Conservation (phyloP, 2,329 filamentous ascomycete species). For the Aspergillus ustus region DNA sequence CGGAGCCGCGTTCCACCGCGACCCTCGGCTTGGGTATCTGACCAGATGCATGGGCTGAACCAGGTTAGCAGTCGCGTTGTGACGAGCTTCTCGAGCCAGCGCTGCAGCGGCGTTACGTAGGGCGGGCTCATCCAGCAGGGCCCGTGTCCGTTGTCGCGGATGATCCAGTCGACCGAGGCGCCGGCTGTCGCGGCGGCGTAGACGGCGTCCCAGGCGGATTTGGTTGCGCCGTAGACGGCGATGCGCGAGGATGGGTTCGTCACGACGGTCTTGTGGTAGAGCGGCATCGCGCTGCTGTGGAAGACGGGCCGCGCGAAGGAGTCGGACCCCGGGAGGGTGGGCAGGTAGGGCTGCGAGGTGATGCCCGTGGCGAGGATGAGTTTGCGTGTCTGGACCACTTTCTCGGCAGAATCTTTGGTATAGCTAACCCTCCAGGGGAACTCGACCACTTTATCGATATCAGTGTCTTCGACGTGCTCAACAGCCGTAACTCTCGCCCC, state of each 20-base stretch:
- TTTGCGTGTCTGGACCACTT: conserved; percentile 45
- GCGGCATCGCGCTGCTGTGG: conserved; percentile 60
- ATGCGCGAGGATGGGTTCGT: conserved; percentile 38
- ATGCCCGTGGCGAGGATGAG: conserved; percentile 67
- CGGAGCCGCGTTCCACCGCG: conserved; percentile 59
- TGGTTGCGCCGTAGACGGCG: conserved; percentile 63
- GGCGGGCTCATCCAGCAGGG: conserved; percentile 48
- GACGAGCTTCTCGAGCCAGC: conserved; percentile 70
- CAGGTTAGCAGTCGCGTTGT: conserved; percentile 71
- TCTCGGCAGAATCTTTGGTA: conserved; percentile 13
- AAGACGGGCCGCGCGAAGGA: conserved; percentile 60
- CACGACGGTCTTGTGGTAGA: conserved; percentile 35
- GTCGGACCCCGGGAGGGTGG: conserved; percentile 55
- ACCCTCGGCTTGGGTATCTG: conserved; percentile 56
- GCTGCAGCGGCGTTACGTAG: conserved; percentile 70
- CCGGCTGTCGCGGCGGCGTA: conserved; percentile 61
- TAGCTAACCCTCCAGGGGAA: conserved; percentile 35
- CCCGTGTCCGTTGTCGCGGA: conserved; percentile 47
- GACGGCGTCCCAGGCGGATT: conserved; percentile 67
- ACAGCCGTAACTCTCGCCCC: conserved; percentile 57
- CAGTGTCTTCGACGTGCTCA: conserved; percentile 42
- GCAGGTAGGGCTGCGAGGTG: conserved; percentile 62
- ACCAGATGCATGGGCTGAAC: conserved; percentile 78
- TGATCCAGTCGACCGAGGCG: conserved; percentile 52
- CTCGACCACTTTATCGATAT: conserved; percentile 20